Conservation (phyloP, 129 eudicot species). For the Helianthus tuberosus region DNA sequence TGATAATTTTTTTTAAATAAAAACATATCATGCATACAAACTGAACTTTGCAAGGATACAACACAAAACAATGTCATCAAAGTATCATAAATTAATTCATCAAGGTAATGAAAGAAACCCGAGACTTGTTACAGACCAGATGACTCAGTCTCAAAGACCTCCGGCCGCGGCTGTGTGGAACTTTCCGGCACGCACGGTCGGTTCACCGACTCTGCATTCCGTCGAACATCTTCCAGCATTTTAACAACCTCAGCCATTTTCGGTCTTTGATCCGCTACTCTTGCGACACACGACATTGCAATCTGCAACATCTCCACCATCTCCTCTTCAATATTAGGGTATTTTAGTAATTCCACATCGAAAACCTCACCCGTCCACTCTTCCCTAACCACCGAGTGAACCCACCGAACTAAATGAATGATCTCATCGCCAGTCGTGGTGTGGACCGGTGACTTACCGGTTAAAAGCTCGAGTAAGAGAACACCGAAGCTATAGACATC, state of each 20-base stretch:
- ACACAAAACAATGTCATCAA: constrained; percentile 25
- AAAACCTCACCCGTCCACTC: constrained; percentile 99
- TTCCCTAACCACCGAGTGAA: constrained; percentile 90
- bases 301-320: constrained; percentile 92
- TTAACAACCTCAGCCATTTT: constrained; percentile 80
- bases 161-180: constrained; percentile 36
- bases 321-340: constrained; percentile 81
- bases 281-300: constrained; percentile 79
- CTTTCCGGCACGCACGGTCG: constrained; percentile 37
- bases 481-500: constrained; percentile 96
- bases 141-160: constrained; percentile 33
- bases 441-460: constrained; percentile 87
- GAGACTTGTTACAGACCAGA: constrained; percentile 23
- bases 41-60: constrained; percentile 26
- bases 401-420: constrained; percentile 90
- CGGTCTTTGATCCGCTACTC: constrained; percentile 80
- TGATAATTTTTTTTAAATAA: neutral
- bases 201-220: constrained; percentile 26
- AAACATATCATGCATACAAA: constrained; percentile 26
- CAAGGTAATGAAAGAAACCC: constrained; percentile 52
- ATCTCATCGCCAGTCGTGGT: constrained; percentile 87
- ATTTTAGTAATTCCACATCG: constrained; percentile 77
- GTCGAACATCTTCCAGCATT: constrained; percentile 72
- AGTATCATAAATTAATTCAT: constrained; percentile 39
- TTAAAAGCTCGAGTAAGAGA: constrained; percentile 78